Evolutionary conservation across 352 stramenopile genomes (phyloP), one percentile per base, ranked within the genome.

Genomic region (Globisporangium irregulare): DNA sequence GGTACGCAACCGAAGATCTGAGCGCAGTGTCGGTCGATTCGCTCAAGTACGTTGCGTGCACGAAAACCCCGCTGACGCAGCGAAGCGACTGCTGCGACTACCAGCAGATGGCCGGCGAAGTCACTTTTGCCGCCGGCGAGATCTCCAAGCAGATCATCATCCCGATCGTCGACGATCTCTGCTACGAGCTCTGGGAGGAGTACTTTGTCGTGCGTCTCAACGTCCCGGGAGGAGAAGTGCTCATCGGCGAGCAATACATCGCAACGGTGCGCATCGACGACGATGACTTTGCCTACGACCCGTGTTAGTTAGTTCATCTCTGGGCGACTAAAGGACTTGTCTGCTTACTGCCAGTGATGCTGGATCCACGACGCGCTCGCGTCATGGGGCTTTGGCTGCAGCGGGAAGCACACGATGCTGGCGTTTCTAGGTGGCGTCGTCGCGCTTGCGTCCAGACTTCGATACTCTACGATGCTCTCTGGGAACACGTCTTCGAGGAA

Each of bases 101-200:
- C 58, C 84, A 89, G 64, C 87, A 94, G 55, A 76, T 59, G 7
- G 78, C 83, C 6, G 96, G 96, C 3, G 84, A 97, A 58, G 59
- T 98, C 8, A 97, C 90, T 10, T 98, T 99, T 59, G 80, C 85
- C 18, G 76, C 79, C 0, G 93, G 93, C 1, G 90, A 97, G 59
- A 90, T 78, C 7, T 87, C 88, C 57, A 91, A 91, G 32, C 82
- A 95, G 57, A 89, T 99, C 66, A 86, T 84, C 14, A 81, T 98
- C 29, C 78, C 84, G n/a, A 91, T 98, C 43, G 92, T 98, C 59
- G 94, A 99, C 68, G 95, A 99, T 75, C 78, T 80, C 27, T 99
- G 96, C 75, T 82, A 85, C 50, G 95, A 98, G 70, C 76, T 70
- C 27, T 84, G 89, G 71, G 74, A 91, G 14, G 87, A 98, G 73